These are phyloP conservation scores for Volvox carteri DNA, from an alignment of 163 green algal species.

Conservation along the genomic window DNA sequence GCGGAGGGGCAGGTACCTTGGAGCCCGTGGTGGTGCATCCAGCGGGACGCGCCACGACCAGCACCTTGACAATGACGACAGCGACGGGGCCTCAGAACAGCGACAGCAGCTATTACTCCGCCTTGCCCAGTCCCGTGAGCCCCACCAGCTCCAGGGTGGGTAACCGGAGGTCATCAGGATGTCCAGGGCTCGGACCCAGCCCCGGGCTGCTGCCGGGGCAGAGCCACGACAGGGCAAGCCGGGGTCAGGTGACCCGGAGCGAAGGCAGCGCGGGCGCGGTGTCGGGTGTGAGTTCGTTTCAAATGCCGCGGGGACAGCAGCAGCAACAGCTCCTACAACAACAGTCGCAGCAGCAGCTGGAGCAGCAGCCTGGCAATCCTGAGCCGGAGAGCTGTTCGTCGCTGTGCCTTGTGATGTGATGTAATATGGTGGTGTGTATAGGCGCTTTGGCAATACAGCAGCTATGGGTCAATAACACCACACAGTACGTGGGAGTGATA, in stretches of 20 bases:
- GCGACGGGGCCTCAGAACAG: background rate
- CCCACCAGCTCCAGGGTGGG: background rate
- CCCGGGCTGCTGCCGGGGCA: background rate
- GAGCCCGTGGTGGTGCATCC: background rate
- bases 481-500: no score
- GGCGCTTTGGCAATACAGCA: no score
- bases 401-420: conserved; percentile 18
- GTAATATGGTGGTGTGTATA: no score
- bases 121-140: background rate
- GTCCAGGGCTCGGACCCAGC: background rate
- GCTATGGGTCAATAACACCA: no score
- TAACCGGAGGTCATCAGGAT: background rate
- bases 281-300: background rate
- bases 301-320: background rate
- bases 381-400: conserved; percentile 5
- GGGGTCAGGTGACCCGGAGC: background rate
- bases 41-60: background rate
- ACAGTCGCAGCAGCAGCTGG: no score
- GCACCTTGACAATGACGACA: background rate
- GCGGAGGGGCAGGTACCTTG: background rate
- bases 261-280: background rate
- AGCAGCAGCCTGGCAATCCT: no score
- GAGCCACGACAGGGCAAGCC: background rate
- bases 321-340: no score
- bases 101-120: background rate